Base-by-base conservation (phyloP, 2,329 filamentous ascomycete species). In the Ceratocystis ficicola region DNA sequence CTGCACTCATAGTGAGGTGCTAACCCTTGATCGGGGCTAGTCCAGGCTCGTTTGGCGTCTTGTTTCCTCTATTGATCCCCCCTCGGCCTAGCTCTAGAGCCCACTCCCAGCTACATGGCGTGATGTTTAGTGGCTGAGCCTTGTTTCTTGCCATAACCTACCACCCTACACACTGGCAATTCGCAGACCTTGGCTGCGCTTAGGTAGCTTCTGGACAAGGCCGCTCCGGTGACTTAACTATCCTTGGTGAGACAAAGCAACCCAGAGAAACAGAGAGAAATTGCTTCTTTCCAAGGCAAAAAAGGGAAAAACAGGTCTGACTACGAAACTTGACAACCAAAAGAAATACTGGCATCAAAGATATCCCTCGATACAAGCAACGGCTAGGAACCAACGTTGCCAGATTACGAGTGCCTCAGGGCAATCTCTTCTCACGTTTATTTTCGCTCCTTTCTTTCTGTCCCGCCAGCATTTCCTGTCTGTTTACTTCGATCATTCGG, bases 1-100 rank as follows among this genome's bases (percentile, higher is more conserved):
- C 20, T 12, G 7, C 20, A 12, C 20, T 52, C 28, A 28, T 52
- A 52, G 48, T 52, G 48, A 52, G 15, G 20, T 52, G 20, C 48
- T 52, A 10, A 15, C 48, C 52, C 36, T 12, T 32, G 15, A 25
- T 25, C 15, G 30, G n/a, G 50, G 20, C 50, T 30, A 10, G 52
- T n/a, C 52, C 15, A 32, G 15, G 28, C 52, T 36, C 25, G 52
- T 28, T n/a, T 32, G 28, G 52, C 28, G 32, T 59, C 28, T 59
- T 32, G 52, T 59, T 30, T 59, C 52, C 52, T 59, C 52, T 59
- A 59, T 59, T 59, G 52, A 52, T 25, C 48, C 44, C 48, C 48
- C 50, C 25, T 28, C 25, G 17, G 52, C 28, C 22, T 59, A 17
- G 28, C 52, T 59, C 28, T 7, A 20, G 28, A 59, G 28, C 52